A percentile compares a stretch with the other conserved stretches of the same genome.
Evolutionary conservation across 371 early-diverging fungal species (phyloP).

Genomic region (Basidiobolus meristosporus): DNA sequence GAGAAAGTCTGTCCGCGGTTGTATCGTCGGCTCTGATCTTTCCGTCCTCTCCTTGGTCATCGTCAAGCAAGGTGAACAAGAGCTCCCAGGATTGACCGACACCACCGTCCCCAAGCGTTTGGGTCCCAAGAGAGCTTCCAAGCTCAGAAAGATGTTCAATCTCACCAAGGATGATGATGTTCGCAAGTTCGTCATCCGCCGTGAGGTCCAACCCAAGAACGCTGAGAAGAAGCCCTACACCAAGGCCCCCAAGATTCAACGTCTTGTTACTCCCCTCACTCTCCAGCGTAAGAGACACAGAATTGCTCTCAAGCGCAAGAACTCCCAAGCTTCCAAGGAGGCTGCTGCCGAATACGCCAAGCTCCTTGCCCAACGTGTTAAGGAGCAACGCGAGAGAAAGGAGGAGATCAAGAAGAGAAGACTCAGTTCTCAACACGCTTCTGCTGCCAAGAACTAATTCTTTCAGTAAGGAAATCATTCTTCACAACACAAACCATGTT

Average conservation of each 20-base stretch:
- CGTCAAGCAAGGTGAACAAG: conserved; percentile 90
- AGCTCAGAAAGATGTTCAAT: conserved; percentile 96
- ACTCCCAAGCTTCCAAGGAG: conserved; percentile 58
- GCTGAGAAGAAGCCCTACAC: conserved; percentile 74
- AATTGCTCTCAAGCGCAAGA: conserved; percentile 65
- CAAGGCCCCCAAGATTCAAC: conserved; percentile 91
- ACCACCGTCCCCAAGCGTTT: conserved; percentile 79
- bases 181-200: conserved; percentile 94
- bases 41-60: conserved; percentile 86
- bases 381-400: conserved; percentile 39
- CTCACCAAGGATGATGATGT: conserved; percentile 94
- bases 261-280: conserved; percentile 86
- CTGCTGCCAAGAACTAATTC: too few relatives aligned
- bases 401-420: too few relatives aligned
- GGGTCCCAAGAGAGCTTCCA: conserved; percentile 96
- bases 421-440: too few relatives aligned
- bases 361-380: conserved; percentile 77
- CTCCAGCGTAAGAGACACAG: conserved; percentile 85
- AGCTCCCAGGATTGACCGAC: conserved; percentile 95
- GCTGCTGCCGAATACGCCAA: conserved; percentile 83
- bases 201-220: conserved; percentile 80
- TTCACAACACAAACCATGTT: too few relatives aligned
- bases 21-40: conserved; percentile 93
- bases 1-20: conserved; percentile 98
- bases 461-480: too few relatives aligned